Evolutionary conservation across 306 rosid genomes (phyloP), one percentile per base, ranked within the genome.

Genomic region (Crotalaria pallida): DNA sequence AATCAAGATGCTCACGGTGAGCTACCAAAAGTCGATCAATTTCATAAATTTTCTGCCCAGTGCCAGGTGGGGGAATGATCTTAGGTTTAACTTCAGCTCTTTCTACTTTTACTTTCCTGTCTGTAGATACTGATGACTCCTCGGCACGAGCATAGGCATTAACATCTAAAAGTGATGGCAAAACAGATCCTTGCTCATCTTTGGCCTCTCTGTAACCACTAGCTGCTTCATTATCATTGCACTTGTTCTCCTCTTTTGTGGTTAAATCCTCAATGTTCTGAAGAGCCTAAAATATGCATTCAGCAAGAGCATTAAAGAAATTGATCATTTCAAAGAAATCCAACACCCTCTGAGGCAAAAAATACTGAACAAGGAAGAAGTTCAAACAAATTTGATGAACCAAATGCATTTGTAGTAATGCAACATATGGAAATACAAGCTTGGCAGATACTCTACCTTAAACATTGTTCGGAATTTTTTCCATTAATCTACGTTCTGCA

Each of bases 31-130:
- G 21, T 50, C 88, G 80, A 81, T 89, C 96, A 6, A 84, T 81
- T 61, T 87, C 87, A 69, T 83, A 89, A 72, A 89, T 89, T 56
- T 57, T 87, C 77, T 84, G 52, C 75, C 96, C 96, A 16, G 68
- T 33, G 59, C 96, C 88, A 53, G 90, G 88, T 57, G 84, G 80
- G 19, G 88, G 84, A 79, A 87, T 67, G 57, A 72, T 47, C 78
- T 62, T 80, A 47, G 74, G 73, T 64, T 61, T 84, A 44, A 66
- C 69, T 43, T 83, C 78, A 58, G 58, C 81, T 41, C 36, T 36
- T 65, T 40, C 60, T 47, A 68, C 36, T 38, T 67, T 61, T 55
- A 60, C 78, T 53, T 69, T 52, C 51, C 12, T 75, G 65, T 83
- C 59, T 65, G 62, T 41, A 58, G 80, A 82, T 50, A 23, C 68